phyloP scores from a whole-genome alignment of 805 yeast genomes.

The Candida sithepensis region DNA sequence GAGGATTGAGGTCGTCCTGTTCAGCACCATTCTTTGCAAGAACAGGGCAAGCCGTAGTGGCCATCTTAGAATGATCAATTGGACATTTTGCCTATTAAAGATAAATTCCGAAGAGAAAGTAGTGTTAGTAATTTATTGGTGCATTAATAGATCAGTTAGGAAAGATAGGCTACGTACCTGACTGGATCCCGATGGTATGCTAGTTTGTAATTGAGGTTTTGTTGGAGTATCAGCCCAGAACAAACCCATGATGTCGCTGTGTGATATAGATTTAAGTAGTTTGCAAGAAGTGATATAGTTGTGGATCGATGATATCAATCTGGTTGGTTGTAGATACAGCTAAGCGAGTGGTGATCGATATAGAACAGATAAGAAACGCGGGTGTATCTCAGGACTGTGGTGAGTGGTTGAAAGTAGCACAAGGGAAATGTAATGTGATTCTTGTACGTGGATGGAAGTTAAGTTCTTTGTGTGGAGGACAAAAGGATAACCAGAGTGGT shows the following conservation, averaged over 20 bases:
- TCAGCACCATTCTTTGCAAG: slow-evolving; percentile 26
- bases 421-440: too few relatives aligned
- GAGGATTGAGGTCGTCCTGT: slow-evolving; percentile 56
- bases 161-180: slow-evolving; percentile 3
- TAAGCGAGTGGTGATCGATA: too few relatives aligned
- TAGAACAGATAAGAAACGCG: too few relatives aligned
- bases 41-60: slow-evolving; percentile 30
- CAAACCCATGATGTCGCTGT: slow-evolving; percentile 65
- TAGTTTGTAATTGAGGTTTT: neutral
- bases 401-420: too few relatives aligned
- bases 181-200: neutral
- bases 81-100: slow-evolving; percentile 24
- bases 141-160: neutral
- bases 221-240: slow-evolving; percentile 68
- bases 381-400: too few relatives aligned
- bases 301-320: neutral
- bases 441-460: too few relatives aligned
- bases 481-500: too few relatives aligned
- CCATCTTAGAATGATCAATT: slow-evolving; percentile 20
- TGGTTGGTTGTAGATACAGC: too few relatives aligned
- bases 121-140: neutral
- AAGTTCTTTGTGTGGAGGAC: too few relatives aligned
- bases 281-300: neutral
- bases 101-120: too few relatives aligned
- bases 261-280: neutral